Base-by-base conservation (phyloP, 805 yeast genomes). In the Starmerella scarabaei region DNA sequence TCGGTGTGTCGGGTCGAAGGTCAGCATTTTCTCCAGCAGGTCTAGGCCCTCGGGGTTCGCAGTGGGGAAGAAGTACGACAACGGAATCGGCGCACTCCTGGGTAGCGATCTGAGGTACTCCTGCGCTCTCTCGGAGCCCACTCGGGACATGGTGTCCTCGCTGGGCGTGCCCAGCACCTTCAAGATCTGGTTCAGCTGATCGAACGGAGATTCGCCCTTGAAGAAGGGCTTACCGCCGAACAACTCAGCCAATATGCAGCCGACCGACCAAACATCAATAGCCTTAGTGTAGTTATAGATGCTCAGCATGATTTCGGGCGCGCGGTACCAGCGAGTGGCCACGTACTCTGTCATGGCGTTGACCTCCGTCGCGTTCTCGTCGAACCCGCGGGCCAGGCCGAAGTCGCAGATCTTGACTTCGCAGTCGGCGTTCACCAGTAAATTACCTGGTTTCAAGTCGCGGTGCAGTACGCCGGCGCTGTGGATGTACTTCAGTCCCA, bases 251-350 rank as follows among this genome's bases (percentile, higher is more conserved):
- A 88, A 65, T 29, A 88, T 88, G 61, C 97, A 88, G 4, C 97
- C 97, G 18, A 85, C 94, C 2, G 93, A 80, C 97, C 97, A 88
- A 24, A 88, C 75, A 61, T 88, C 97, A 54, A 88, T 88, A 27
- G 95, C 95, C 29, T 88, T 81, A 20, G 95, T 81, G 63, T 88
- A 88, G 53, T 80, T 83, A 48, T 85, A 88, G 53, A 86, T 84
- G 12, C 94, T 84, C 36, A 88, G 69, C 97, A 88, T 88, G 57
- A 88, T 85, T 54, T 88, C 97, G 0, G 97, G 97, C 0, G 97
- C 97, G 41, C 97, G 68, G 60, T 88, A 88, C 96, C 97, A 88
- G 49, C 97, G 67, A 3, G 97, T 88, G 8, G 97, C 97, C 33
- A 88, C 97, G 57, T 88, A 88, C 60, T 88, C 97, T 2, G 97